Evolutionary conservation across 2,329 filamentous ascomycete genomes (phyloP).

Genomic region (Colletotrichum brevisporum): DNA sequence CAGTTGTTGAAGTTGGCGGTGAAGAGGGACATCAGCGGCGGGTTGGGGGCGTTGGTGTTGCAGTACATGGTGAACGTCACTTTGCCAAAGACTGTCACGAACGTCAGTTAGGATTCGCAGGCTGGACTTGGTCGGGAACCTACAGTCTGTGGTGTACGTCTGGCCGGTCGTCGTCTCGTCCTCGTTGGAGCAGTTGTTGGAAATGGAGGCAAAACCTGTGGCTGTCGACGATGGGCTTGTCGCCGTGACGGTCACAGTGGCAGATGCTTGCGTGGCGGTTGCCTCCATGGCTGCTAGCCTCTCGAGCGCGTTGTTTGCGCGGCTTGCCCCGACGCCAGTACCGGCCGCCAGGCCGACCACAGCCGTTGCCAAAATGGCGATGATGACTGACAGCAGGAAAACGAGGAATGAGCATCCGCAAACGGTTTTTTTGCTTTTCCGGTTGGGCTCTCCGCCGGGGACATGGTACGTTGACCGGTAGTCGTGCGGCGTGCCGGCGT

Average conservation of each 20-base stretch:
- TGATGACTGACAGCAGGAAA: conserved; percentile 56
- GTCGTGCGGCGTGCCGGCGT: conserved; percentile 23
- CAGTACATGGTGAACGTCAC: conserved; percentile 59
- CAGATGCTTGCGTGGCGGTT: conserved; percentile 36
- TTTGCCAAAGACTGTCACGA: conserved; percentile 52
- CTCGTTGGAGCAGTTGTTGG: conserved; percentile 56
- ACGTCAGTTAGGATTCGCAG: conserved; percentile 28
- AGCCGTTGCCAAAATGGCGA: conserved; percentile 55
- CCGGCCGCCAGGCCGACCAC: conserved; percentile 62
- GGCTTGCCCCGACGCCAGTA: conserved; percentile 57
- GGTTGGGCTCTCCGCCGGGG: conserved; percentile 6
- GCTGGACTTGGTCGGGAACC: conserved; percentile 37
- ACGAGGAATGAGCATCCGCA: conserved; percentile 53
- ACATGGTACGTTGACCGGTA: conserved; percentile 14
- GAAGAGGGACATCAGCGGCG: conserved; percentile 57
- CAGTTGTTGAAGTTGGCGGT: conserved; percentile 59
- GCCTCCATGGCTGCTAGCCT: conserved; percentile 50
- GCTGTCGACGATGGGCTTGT: conserved; percentile 44
- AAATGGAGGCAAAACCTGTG: conserved; percentile 50
- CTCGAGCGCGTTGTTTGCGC: conserved; percentile 54
- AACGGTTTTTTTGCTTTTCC: conserved; percentile 29
- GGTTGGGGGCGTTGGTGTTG: conserved; percentile 56
- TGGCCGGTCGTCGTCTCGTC: conserved; percentile 53
- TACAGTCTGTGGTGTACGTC: conserved; percentile 57
- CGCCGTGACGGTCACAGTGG: conserved; percentile 39